Percentiles rank a stretch among this genome's conserved stretches.
These are phyloP conservation scores for Austroboletus niveus DNA, from an alignment of 1,284 basidiomycete species.

Conservation along the genomic window DNA sequence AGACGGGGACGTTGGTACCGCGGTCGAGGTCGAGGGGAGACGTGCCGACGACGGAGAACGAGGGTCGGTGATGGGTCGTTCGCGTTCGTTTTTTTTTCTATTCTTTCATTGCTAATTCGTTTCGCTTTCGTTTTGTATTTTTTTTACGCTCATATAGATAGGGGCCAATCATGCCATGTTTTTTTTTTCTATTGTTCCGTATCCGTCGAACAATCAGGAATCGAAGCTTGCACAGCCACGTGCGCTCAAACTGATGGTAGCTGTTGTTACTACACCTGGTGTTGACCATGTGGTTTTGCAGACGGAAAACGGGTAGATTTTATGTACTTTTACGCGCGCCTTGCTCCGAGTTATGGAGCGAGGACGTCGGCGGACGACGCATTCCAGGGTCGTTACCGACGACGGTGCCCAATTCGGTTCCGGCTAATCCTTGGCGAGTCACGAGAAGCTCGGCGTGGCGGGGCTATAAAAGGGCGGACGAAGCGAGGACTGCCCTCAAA, in stretches of 20 bases:
- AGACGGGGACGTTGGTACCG: conserved; percentile 55
- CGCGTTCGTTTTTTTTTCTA: background rate
- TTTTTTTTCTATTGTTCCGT: background rate
- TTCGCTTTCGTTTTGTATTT: background rate
- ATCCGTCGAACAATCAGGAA: background rate
- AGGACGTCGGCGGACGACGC: background rate
- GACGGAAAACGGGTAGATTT: too few species aligned
- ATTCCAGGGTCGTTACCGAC: conserved; percentile 10
- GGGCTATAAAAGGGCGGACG: conserved; percentile 29
- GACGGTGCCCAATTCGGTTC: conserved; percentile 13
- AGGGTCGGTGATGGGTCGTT: background rate
- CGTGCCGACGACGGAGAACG: background rate
- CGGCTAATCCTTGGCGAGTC: conserved; percentile 24
- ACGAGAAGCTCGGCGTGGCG: background rate
- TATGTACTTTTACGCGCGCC: too few species aligned
- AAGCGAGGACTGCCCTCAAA: conserved; percentile 4
- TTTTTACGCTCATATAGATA: background rate
- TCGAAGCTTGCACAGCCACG: background rate
- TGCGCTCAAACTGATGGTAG: background rate
- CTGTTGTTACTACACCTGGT: background rate
- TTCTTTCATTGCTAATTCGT: background rate
- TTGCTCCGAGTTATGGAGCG: too few species aligned
- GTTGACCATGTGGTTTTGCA: background rate
- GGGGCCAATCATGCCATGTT: background rate
- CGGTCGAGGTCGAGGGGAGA: conserved; percentile 42